Conservation (phyloP, 768 basidiomycete genomes). For the Auricularia auricula-judae region DNA sequence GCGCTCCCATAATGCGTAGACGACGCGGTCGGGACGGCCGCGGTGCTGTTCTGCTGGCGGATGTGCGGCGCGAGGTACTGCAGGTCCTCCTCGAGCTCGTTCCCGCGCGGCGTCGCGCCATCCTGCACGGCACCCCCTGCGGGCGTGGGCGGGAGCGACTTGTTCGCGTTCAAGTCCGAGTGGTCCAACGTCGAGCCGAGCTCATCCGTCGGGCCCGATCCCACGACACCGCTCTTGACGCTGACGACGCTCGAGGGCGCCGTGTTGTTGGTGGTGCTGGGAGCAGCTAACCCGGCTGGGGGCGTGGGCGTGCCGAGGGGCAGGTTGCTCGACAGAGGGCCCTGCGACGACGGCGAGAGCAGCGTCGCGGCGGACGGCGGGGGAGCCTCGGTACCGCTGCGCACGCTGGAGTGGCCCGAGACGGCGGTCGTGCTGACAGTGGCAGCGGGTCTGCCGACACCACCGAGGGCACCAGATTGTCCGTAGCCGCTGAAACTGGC, state of each 20-base stretch:
- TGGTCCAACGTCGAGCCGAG: no score
- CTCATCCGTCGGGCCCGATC: background rate
- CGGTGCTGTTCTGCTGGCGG: background rate
- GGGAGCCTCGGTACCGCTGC: background rate
- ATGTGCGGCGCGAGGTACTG: background rate
- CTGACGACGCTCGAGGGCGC: background rate
- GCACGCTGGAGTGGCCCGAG: background rate
- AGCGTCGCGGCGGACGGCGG: background rate
- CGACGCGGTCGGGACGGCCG: background rate
- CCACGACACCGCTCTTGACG: background rate
- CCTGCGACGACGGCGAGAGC: background rate
- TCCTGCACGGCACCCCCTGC: background rate
- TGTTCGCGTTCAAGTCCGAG: background rate
- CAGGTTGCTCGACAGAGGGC: background rate
- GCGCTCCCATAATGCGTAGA: background rate
- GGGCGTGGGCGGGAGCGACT: background rate
- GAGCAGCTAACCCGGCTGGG: background rate
- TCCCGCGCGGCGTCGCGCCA: background rate
- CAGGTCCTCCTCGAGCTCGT: background rate
- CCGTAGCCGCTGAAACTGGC: background rate
- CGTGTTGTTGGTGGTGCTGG: background rate
- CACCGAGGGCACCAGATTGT: background rate
- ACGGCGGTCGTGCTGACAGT: background rate
- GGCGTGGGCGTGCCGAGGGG: background rate
- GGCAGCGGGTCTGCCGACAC: background rate